Conservation (phyloP, 148 eudicot species). For the Beta vulgaris region DNA sequence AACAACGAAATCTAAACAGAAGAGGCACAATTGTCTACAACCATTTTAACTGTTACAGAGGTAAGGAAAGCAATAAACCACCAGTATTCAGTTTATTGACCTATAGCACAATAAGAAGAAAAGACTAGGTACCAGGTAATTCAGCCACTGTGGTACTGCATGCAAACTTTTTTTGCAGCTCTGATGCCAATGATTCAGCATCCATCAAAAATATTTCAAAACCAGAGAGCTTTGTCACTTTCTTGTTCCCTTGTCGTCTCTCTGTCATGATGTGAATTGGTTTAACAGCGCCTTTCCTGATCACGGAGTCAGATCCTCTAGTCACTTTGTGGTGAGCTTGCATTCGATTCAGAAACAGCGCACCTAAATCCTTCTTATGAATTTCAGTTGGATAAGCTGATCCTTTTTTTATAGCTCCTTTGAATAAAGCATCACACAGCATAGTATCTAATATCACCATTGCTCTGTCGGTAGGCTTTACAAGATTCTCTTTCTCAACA, state of each 20-base stretch:
- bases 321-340: constrained; percentile 85
- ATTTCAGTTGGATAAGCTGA: constrained; percentile 87
- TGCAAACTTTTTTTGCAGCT: constrained; percentile 94
- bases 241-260: constrained; percentile 93
- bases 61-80: too few relatives aligned
- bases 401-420: constrained; percentile 87
- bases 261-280: constrained; percentile 83
- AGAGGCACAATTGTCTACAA: too few relatives aligned
- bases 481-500: constrained; percentile 82
- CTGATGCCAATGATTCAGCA: constrained; percentile 83
- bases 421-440: constrained; percentile 88
- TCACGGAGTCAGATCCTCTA: constrained; percentile 72
- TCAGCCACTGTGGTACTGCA: constrained; percentile 90
- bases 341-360: constrained; percentile 74
- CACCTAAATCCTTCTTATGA: constrained; percentile 82
- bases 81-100: not conserved
- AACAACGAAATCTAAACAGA: too few relatives aligned
- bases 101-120: not conserved
- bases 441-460: constrained; percentile 65
- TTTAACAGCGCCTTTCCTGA: constrained; percentile 76
- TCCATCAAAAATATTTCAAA: constrained; percentile 81
- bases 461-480: constrained; percentile 64
- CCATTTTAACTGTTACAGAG: too few relatives aligned
- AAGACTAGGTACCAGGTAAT: constrained; percentile 24
- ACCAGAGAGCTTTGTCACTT: constrained; percentile 89